phyloP scores from a whole-genome alignment of 768 basidiomycete genomes.

The Strobilomyces confusus region DNA sequence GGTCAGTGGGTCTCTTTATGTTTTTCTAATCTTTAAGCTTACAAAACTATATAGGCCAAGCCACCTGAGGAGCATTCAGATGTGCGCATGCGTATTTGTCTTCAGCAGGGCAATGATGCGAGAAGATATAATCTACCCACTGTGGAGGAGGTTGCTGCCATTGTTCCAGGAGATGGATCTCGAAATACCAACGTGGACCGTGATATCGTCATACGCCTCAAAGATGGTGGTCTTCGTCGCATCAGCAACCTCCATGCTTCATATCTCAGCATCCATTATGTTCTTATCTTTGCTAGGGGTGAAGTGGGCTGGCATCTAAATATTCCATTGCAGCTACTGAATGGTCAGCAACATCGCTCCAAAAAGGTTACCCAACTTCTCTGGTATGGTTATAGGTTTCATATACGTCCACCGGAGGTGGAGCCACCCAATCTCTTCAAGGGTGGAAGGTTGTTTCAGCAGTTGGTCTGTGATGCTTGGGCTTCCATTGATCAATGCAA shows the following conservation, averaged over 20 bases:
- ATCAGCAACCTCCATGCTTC: slow-evolving; percentile 35
- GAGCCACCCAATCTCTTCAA: slow-evolving; percentile 30
- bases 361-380: slow-evolving; percentile 28
- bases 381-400: slow-evolving; percentile 34
- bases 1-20: neutral
- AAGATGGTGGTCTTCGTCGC: slow-evolving; percentile 22
- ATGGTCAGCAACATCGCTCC: neutral
- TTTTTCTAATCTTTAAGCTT: neutral
- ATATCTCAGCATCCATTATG: slow-evolving; percentile 41
- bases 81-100: slow-evolving; percentile 6
- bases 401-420: slow-evolving; percentile 1
- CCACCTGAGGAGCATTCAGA: slow-evolving; percentile 13
- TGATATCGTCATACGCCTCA: slow-evolving; percentile 34
- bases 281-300: slow-evolving; percentile 41
- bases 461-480: slow-evolving; percentile 44
- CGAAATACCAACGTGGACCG: slow-evolving; percentile 5
- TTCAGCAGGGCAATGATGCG: slow-evolving; percentile 21
- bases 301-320: slow-evolving; percentile 36
- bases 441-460: slow-evolving; percentile 40
- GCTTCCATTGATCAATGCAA: slow-evolving; percentile 40
- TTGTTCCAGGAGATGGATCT: slow-evolving; percentile 35
- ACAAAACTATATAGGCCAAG: neutral
- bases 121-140: slow-evolving; percentile 43
- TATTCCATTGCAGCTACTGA: slow-evolving; percentile 9
- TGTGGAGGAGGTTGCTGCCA: slow-evolving; percentile 39